These are phyloP conservation scores for Stereum hirsutum DNA, from an alignment of 1,284 basidiomycete genomes.

Conservation along the genomic window DNA sequence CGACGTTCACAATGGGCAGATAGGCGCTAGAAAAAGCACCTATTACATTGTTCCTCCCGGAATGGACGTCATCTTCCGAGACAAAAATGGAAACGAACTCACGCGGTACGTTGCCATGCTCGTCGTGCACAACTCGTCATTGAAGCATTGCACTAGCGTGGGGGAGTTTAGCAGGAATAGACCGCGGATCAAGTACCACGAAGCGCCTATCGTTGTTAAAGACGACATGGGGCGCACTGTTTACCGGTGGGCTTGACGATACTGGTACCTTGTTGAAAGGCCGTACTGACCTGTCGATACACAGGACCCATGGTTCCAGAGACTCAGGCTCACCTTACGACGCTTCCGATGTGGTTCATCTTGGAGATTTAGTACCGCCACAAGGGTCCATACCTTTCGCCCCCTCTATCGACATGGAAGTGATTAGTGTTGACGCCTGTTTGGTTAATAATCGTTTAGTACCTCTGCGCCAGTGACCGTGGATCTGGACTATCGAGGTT, in stretches of 20 bases:
- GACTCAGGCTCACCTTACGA: too few species aligned
- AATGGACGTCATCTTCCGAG: constrained; percentile 58
- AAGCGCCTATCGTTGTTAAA: constrained; percentile 35
- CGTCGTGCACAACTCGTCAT: background rate
- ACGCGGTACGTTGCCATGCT: constrained; percentile 33
- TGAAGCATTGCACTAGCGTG: constrained; percentile 23
- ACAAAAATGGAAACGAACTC: constrained; percentile 56
- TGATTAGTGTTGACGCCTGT: too few species aligned
- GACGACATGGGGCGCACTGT: constrained; percentile 39
- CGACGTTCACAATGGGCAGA: constrained; percentile 19
- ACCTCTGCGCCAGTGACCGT: too few species aligned
- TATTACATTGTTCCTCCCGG: constrained; percentile 61
- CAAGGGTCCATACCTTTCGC: too few species aligned
- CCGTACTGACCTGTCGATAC: too few species aligned
- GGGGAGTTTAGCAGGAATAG: constrained; percentile 28
- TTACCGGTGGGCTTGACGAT: constrained; percentile 27
- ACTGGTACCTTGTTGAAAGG: background rate
- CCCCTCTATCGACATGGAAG: too few species aligned
- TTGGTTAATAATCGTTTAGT: too few species aligned
- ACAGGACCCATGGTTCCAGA: too few species aligned
- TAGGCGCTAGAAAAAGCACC: constrained; percentile 22
- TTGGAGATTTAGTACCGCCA: too few species aligned
- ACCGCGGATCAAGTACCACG: constrained; percentile 13
- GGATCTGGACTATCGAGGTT: too few species aligned
- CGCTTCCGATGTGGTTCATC: too few species aligned